Base-by-base conservation (phyloP, 345 rosid species). In the Citrus maxima region DNA sequence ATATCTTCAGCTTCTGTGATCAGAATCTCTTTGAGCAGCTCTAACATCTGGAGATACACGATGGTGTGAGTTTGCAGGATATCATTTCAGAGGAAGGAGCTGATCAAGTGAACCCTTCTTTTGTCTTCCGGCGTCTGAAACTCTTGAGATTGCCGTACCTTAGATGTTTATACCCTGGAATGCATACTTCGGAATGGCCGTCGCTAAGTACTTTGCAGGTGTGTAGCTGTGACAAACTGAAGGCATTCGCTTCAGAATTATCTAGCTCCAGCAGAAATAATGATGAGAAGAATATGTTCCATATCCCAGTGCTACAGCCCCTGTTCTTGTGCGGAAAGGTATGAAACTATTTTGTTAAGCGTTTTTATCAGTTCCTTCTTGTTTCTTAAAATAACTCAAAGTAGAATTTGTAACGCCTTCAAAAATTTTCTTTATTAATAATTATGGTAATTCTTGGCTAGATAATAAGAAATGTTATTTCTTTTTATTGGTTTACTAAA, bases 141-240 rank as follows among this genome's bases (percentile, higher is more conserved):
- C 81, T 87, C 14, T 8, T 5, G 21, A 3, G 4, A 1, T 19
- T 83, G 4, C 40, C 74, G 6, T 9, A 81, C 5, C 79, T 87
- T 27, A 51, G 22, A 27, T 68, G 66, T 8, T 80, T 87, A 73
- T 82, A 76, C 25, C 79, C 74, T 0, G 80, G 84, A 55, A 10
- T 18, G 18, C 81, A 82, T 46, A 65, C 81, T 21, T 5, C 62
- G 2, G 80, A 80, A 14, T 82, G 82, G 70, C 83, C 83, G 9
- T 16, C 1, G 32, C 56, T 86, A 9, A 73, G 54, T 40, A 67
- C 7, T 22, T 4, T 75, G 6, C 21, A 70, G 38, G 21, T 71
- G 18, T 55, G 9, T 34, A 42, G 6, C 59, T 77, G 76, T 68
- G 28, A 7, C 8, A 34, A 78, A 19, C 2, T 54, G 3, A 42